phyloP scores from a whole-genome alignment of 805 yeast species.

The Yamadazyma insecticola region DNA sequence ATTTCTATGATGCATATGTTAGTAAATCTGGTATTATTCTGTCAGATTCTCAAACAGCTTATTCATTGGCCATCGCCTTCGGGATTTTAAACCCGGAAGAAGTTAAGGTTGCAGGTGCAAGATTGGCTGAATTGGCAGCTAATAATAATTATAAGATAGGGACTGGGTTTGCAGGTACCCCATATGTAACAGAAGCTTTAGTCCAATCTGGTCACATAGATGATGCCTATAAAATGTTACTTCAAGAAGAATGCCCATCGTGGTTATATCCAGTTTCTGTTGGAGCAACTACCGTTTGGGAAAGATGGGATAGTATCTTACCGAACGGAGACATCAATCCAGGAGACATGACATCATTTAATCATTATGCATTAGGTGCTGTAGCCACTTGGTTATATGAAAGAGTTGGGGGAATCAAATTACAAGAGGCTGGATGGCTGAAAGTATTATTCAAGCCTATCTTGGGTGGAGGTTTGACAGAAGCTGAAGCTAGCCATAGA shows the following conservation, averaged over 20 bases:
- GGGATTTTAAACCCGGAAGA: slow-evolving; percentile 10
- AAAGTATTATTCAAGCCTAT: background rate
- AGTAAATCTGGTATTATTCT: slow-evolving; percentile 11
- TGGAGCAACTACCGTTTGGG: slow-evolving; percentile 25
- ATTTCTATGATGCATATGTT: slow-evolving; percentile 14
- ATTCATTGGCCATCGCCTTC: slow-evolving; percentile 15
- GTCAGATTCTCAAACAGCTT: slow-evolving; percentile 19
- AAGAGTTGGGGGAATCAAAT: background rate
- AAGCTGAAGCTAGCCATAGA: slow-evolving; percentile 6
- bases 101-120: slow-evolving; percentile 13
- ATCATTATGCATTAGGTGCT: background rate
- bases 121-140: slow-evolving; percentile 4
- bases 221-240: slow-evolving; percentile 16
- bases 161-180: slow-evolving; percentile 24
- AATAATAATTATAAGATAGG: slow-evolving; percentile 9
- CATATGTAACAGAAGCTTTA: slow-evolving; percentile 17
- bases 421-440: slow-evolving; percentile 1
- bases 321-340: slow-evolving; percentile 19
- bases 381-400: background rate
- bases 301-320: slow-evolving; percentile 22
- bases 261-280: slow-evolving; percentile 21
- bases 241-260: slow-evolving; percentile 16
- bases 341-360: slow-evolving; percentile 23
- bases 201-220: slow-evolving; percentile 12
- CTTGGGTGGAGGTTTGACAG: slow-evolving; percentile 6